Evolutionary conservation across 2,329 filamentous ascomycete species (phyloP).

Genomic region (Hypoxylon sp.): DNA sequence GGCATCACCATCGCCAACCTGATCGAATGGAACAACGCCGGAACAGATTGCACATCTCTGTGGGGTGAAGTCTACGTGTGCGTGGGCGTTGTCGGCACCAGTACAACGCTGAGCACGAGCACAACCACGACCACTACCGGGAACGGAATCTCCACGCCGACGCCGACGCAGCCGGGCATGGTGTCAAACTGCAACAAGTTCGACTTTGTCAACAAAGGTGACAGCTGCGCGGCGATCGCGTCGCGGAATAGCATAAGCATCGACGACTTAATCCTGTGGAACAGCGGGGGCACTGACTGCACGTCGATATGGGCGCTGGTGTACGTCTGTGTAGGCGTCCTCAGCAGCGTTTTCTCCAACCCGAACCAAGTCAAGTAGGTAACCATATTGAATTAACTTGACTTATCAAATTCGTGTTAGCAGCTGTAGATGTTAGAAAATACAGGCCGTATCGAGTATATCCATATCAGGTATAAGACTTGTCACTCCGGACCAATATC

Average conservation of each 20-base stretch:
- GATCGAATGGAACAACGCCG: neutral
- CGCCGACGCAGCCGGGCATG: conserved; percentile 1
- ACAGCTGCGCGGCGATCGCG: conserved; percentile 21
- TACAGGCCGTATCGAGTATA: too few species aligned
- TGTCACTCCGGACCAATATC: too few species aligned
- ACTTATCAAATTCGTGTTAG: too few species aligned
- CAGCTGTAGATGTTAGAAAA: too few species aligned
- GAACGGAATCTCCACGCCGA: neutral
- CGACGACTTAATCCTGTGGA: neutral
- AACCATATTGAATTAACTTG: too few species aligned
- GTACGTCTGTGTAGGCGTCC: neutral
- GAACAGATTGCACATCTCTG: neutral
- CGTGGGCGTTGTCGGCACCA: neutral
- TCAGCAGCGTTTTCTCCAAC: neutral
- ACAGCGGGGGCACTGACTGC: neutral
- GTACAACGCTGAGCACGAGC: neutral
- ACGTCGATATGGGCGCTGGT: neutral
- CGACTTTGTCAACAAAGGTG: conserved; percentile 6
- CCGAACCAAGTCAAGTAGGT: too few species aligned
- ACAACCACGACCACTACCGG: neutral
- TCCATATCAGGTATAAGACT: too few species aligned
- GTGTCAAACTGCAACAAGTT: neutral
- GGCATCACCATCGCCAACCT: conserved; percentile 2
- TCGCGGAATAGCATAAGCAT: conserved; percentile 1
- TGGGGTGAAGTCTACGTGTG: neutral